Evolutionary conservation across 306 rosid genomes (phyloP).

Genomic region (Casuarina glauca): DNA sequence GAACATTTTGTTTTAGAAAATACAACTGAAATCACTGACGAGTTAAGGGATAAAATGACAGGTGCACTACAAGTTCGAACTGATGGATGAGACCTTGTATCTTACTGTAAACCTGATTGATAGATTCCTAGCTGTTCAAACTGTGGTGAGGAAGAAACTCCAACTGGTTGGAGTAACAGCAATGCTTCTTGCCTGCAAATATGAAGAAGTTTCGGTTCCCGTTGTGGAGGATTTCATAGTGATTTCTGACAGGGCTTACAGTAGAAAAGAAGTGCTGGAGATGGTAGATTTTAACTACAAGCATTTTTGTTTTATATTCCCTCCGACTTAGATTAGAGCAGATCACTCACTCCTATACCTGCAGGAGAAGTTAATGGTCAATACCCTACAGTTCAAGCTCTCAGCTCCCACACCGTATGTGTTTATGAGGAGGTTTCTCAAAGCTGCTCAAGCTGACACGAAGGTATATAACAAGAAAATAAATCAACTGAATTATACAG

Average conservation of each 20-base stretch:
- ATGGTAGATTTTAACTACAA: conserved; percentile 30
- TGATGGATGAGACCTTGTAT: conserved; percentile 66
- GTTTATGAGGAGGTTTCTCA: conserved; percentile 58
- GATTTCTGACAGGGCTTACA: conserved; percentile 60
- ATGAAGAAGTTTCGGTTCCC: conserved; percentile 65
- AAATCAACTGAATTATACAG: neutral
- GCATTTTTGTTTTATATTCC: neutral
- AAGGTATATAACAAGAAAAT: conserved; percentile 24
- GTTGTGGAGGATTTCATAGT: conserved; percentile 60
- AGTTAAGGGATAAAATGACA: conserved; percentile 14
- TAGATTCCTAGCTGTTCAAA: conserved; percentile 48
- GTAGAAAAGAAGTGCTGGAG: conserved; percentile 46
- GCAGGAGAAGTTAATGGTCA: conserved; percentile 57
- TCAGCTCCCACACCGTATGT: conserved; percentile 64
- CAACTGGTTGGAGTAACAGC: conserved; percentile 67
- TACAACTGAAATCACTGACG: conserved; percentile 1
- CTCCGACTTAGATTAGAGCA: neutral
- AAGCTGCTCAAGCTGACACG: conserved; percentile 52
- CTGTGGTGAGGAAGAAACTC: conserved; percentile 52
- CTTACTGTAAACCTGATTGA: conserved; percentile 56
- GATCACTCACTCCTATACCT: neutral
- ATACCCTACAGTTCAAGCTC: conserved; percentile 50
- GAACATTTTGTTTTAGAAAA: neutral
- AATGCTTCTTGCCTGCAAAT: conserved; percentile 61
- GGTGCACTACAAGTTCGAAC: conserved; percentile 69